These are phyloP conservation scores for Candida xiaguanensis DNA, from an alignment of 805 yeast genomes.

Conservation along the genomic window DNA sequence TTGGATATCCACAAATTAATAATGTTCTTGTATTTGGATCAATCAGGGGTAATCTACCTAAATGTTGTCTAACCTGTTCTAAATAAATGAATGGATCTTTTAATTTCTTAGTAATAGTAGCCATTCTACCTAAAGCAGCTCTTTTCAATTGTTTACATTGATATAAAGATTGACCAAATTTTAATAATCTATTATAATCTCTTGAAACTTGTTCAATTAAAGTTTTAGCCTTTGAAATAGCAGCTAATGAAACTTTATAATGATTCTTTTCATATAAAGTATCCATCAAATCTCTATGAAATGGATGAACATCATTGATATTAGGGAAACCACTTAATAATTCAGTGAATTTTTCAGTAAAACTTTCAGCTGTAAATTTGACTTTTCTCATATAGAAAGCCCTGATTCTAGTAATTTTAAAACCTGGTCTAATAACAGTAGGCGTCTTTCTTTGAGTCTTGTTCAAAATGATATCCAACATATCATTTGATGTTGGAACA, in stretches of 20 bases:
- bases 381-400: slow-evolving; percentile 98
- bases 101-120: slow-evolving; percentile 91
- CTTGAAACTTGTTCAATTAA: slow-evolving; percentile 93
- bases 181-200: slow-evolving; percentile 89
- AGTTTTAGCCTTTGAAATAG: slow-evolving; percentile 89
- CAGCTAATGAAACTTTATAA: slow-evolving; percentile 93
- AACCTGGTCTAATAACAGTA: slow-evolving; percentile 96
- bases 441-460: slow-evolving; percentile 99
- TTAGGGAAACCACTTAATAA: slow-evolving; percentile 88
- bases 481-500: slow-evolving; percentile 86
- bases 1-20: slow-evolving; percentile 97
- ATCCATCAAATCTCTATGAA: slow-evolving; percentile 97
- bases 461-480: slow-evolving; percentile 94
- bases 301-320: slow-evolving; percentile 96
- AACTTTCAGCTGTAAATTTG: slow-evolving; percentile 93
- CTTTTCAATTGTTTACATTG: slow-evolving; percentile 98
- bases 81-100: slow-evolving; percentile 90
- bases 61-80: slow-evolving; percentile 98
- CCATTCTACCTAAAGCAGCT: slow-evolving; percentile 99
- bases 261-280: slow-evolving; percentile 97
- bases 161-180: slow-evolving; percentile 95
- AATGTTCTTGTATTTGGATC: slow-evolving; percentile 98
- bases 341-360: slow-evolving; percentile 86
- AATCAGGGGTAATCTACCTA: slow-evolving; percentile 96
- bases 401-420: slow-evolving; percentile 92